Evolutionary conservation across 768 basidiomycete genomes (phyloP).

Genomic region (Chalciporus sphaerocephalus): DNA sequence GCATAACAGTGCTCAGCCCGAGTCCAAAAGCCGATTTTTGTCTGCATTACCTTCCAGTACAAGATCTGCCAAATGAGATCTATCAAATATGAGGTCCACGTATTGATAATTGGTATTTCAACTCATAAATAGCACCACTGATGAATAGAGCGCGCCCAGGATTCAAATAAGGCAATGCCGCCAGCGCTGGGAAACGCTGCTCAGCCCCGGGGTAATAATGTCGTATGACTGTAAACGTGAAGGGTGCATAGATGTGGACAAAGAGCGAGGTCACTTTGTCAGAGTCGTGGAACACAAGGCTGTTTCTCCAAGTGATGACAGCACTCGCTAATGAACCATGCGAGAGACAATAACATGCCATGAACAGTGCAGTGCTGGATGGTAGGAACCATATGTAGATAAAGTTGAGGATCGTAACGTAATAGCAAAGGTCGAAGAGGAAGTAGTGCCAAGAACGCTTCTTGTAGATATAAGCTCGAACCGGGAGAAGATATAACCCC

Average conservation of each 20-base stretch:
- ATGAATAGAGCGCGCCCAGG: slow-evolving; percentile 72
- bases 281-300: slow-evolving; percentile 93
- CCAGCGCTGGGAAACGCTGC: slow-evolving; percentile 80
- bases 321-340: slow-evolving; percentile 90
- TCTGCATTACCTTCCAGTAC: slow-evolving; percentile 76
- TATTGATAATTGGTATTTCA: slow-evolving; percentile 8
- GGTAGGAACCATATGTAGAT: slow-evolving; percentile 91
- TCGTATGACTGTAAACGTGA: slow-evolving; percentile 86
- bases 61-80: slow-evolving; percentile 89
- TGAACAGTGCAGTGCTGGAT: slow-evolving; percentile 68
- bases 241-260: slow-evolving; percentile 90
- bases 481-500: slow-evolving; percentile 72
- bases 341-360: slow-evolving; percentile 89
- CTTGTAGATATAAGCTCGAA: slow-evolving; percentile 85
- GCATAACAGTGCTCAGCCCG: slow-evolving; percentile 3
- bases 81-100: slow-evolving; percentile 31
- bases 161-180: slow-evolving; percentile 61
- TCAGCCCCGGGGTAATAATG: slow-evolving; percentile 85
- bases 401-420: slow-evolving; percentile 86
- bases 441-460: slow-evolving; percentile 93
- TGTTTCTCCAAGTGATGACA: slow-evolving; percentile 98
- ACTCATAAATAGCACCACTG: slow-evolving; percentile 79
- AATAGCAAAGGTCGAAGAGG: slow-evolving; percentile 90
- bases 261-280: slow-evolving; percentile 97
- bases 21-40: neutral